Evolutionary conservation across 371 early-diverging fungal genomes (phyloP), one percentile per base, ranked within the genome.

Genomic region (Mortierella sp.): DNA sequence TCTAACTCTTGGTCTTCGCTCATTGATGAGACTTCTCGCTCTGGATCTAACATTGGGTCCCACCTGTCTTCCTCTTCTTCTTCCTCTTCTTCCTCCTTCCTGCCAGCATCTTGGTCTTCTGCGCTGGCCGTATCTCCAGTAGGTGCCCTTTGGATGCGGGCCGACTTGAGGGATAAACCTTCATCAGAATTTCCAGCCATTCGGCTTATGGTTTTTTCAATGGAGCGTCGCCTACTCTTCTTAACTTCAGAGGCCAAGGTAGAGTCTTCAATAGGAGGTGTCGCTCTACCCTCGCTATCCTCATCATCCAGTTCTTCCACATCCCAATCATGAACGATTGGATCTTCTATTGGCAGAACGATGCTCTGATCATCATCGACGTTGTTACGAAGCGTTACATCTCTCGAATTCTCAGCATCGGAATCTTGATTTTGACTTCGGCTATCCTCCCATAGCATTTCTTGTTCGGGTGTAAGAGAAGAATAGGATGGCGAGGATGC

Each of bases 271-370:
- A 12, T 12, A 1, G 55, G 40, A 2, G 47, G 49, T 26, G 61
- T 29, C 17, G 63, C 26, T 2, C 37, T 35, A 37, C 61, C 51
- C 32, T 26, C 72, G 9, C 59, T 70, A 10, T 70, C 68, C 9
- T 76, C 82, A 22, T 70, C 76, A 13, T 83, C 77, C 13, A 75
- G 56, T 28, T 83, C 83, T 22, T 83, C 83, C 29, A 58, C 43
- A 35, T 81, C 74, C 83, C 76, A 75, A 17, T 83, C 83, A 35
- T 75, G 79, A 10, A 70, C 31, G 0, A 57, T 37, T 9, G 77
- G 76, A 31, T 76, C 72, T 37, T 73, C 76, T 4, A 57, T 63
- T 22, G 67, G 72, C 10, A 81, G 49, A 12, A 66, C 83, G 12
- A 72, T 55, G 8, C 42, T 58, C 2, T 42, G 42, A 10, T 61